Conservation (phyloP, 1,284 basidiomycete species). For the Trametes hirsuta region DNA sequence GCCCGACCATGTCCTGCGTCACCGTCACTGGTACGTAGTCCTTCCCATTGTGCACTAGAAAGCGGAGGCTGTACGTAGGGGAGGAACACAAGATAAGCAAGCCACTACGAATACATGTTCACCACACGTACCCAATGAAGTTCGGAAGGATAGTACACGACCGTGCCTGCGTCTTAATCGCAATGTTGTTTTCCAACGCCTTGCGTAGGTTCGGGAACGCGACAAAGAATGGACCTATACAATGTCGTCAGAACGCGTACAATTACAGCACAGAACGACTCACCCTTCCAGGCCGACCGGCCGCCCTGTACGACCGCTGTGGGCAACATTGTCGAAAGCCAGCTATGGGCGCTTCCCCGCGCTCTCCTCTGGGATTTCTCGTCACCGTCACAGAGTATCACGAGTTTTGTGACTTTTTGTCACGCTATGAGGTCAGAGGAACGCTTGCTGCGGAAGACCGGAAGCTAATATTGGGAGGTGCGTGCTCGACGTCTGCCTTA, state of each 20-base stretch:
- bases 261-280: slow-evolving; percentile 6
- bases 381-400: slow-evolving; percentile 3
- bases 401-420: neutral
- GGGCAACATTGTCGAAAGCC: slow-evolving; percentile 31
- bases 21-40: slow-evolving; percentile 86
- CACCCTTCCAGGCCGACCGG: slow-evolving; percentile 47
- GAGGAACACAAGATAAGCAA: neutral
- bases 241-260: neutral
- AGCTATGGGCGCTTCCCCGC: slow-evolving; percentile 4
- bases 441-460: neutral
- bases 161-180: slow-evolving; percentile 89
- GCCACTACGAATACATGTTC: neutral
- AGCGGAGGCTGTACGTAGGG: slow-evolving; percentile 61
- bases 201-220: slow-evolving; percentile 91
- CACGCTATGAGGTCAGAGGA: slow-evolving; percentile 18
- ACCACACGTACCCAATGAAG: slow-evolving; percentile 80
- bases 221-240: slow-evolving; percentile 91
- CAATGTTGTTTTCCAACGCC: slow-evolving; percentile 80
- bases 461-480: neutral
- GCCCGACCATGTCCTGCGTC: slow-evolving; percentile 98
- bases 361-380: neutral
- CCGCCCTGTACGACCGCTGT: slow-evolving; percentile 39
- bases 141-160: slow-evolving; percentile 94
- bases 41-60: slow-evolving; percentile 95
- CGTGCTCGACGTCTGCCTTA: neutral